phyloP scores from a whole-genome alignment of 78 protist species.

The Dictyostelium brefeldianum region DNA sequence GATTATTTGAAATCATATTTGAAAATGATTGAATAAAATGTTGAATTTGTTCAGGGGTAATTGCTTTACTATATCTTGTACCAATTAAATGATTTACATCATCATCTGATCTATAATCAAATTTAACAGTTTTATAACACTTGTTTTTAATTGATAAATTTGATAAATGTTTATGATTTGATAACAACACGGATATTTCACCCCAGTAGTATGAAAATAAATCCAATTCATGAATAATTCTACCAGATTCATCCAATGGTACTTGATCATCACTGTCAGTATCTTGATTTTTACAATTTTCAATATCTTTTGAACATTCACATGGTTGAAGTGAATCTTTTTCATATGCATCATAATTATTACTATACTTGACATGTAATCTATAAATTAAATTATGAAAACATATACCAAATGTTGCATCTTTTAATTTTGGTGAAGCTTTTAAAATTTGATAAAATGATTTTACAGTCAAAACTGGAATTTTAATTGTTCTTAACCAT shows the following conservation, averaged over 20 bases:
- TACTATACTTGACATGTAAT: not conserved
- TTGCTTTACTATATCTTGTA: too few species aligned
- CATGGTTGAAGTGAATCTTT: not conserved
- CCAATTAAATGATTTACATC: not conserved
- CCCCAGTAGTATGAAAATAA: not conserved
- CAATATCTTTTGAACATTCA: not conserved
- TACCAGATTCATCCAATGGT: too few species aligned
- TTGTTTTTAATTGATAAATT: not conserved
- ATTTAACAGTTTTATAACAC: not conserved
- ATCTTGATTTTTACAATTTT: not conserved
- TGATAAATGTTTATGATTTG: conserved; percentile 10
- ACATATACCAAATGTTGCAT: not conserved
- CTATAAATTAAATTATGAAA: not conserved
- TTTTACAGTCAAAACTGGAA: not conserved
- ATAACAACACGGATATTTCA: not conserved
- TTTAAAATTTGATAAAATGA: not conserved
- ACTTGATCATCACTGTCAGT: too few species aligned
- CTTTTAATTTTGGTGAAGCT: not conserved
- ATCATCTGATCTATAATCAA: not conserved
- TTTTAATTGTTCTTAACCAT: not conserved
- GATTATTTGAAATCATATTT: not conserved
- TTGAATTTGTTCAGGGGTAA: not conserved
- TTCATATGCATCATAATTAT: not conserved
- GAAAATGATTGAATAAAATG: not conserved
- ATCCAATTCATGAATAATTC: too few species aligned